These are phyloP conservation scores for Annulohypoxylon maeteangense DNA, from an alignment of 495 filamentous ascomycete genomes.

Conservation along the genomic window DNA sequence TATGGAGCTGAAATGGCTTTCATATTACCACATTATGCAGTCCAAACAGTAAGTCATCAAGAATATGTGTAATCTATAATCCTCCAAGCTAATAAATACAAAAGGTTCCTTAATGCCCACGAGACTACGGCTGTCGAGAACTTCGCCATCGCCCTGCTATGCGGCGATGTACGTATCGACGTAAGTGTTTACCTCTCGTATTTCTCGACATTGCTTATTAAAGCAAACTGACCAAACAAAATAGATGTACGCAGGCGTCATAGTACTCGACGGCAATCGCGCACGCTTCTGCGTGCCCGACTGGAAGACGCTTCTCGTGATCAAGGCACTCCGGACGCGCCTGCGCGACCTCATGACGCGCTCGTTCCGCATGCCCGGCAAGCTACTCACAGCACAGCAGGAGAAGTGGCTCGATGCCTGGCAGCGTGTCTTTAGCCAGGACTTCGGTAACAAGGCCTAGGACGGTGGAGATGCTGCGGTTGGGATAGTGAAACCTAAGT, in stretches of 20 bases:
- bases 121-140: constrained; percentile 85
- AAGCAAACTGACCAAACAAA: not conserved
- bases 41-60: constrained; percentile 69
- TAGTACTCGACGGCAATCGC: constrained; percentile 85
- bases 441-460: constrained; percentile 37
- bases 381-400: constrained; percentile 71
- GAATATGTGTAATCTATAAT: not conserved
- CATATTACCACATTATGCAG: constrained; percentile 97
- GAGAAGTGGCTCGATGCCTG: constrained; percentile 80
- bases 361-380: constrained; percentile 78
- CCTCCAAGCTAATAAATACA: constrained; percentile 21
- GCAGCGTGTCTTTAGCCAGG: constrained; percentile 61
- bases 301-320: constrained; percentile 88
- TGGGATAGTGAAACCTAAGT: not conserved
- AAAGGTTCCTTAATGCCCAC: constrained; percentile 83
- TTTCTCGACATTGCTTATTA: not conserved
- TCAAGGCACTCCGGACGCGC: constrained; percentile 77
- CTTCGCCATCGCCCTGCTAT: constrained; percentile 83
- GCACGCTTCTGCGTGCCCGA: constrained; percentile 87
- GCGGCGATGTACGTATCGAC: constrained; percentile 86
- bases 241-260: constrained; percentile 83
- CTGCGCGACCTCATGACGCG: constrained; percentile 76
- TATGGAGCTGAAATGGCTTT: constrained; percentile 77
- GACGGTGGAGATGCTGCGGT: not conserved
- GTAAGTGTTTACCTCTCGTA: constrained; percentile 48